phyloP scores from a whole-genome alignment of 257 asterid species.

The Jacaranda copaia region DNA sequence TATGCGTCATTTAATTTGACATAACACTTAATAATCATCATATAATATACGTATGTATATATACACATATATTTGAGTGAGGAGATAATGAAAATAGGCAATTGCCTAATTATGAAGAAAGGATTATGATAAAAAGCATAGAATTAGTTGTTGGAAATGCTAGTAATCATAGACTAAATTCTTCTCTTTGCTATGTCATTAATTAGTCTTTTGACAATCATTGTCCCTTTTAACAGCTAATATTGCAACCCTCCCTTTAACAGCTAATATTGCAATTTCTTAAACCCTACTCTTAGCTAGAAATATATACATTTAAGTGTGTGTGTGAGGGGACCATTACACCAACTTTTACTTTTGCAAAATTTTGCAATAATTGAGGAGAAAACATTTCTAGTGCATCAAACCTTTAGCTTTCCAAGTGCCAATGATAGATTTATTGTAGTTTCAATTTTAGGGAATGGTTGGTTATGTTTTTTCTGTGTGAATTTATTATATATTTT shows the following conservation, averaged over 20 bases:
- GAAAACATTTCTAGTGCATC: background rate
- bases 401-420: conserved; percentile 20
- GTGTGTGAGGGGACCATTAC: conserved; percentile 22
- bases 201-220: background rate
- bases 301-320: too few relatives aligned
- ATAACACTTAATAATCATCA: too few relatives aligned
- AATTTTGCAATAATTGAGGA: background rate
- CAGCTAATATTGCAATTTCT: background rate
- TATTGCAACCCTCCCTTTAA: background rate
- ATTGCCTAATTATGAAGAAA: background rate
- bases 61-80: too few relatives aligned
- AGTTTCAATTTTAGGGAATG: too few relatives aligned
- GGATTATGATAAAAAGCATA: background rate
- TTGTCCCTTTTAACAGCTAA: background rate
- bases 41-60: too few relatives aligned
- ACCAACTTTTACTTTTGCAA: background rate
- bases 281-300: too few relatives aligned
- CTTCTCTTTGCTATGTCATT: background rate
- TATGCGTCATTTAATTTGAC: too few relatives aligned
- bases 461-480: too few relatives aligned
- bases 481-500: too few relatives aligned
- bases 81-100: background rate
- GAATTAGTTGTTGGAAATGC: background rate
- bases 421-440: background rate
- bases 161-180: too few relatives aligned